Conservation (phyloP, 2,329 filamentous ascomycete genomes). For the Lojkania enalia region DNA sequence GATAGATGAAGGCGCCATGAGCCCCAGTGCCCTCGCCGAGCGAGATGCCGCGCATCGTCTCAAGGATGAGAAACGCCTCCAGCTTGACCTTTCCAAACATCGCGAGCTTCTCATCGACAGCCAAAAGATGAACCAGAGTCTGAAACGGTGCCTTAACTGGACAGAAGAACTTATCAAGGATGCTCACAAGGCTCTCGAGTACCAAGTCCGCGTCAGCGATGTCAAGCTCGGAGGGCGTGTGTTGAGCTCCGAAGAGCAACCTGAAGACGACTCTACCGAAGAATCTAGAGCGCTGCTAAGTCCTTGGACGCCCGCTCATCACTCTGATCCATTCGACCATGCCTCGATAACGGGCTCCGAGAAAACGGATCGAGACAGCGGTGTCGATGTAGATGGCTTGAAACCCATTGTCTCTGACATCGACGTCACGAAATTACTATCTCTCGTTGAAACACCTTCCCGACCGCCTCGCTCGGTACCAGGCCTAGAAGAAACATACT, state of each 20-base stretch:
- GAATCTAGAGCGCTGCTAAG: constrained; percentile 39
- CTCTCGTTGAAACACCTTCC: constrained; percentile 27
- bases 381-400: constrained; percentile 38
- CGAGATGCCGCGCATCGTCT: constrained; percentile 60
- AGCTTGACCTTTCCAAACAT: constrained; percentile 84
- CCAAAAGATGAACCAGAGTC: constrained; percentile 92
- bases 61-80: constrained; percentile 79
- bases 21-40: constrained; percentile 46
- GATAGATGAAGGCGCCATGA: constrained; percentile 54
- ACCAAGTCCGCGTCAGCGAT: constrained; percentile 77
- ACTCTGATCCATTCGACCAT: constrained; percentile 21
- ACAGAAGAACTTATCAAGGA: constrained; percentile 90
- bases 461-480: constrained; percentile 23
- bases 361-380: constrained; percentile 43
- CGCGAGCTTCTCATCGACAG: constrained; percentile 85
- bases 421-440: constrained; percentile 21
- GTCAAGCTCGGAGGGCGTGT: constrained; percentile 81
- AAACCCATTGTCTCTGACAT: constrained; percentile 18
- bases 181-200: constrained; percentile 83
- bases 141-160: constrained; percentile 86
- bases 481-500: constrained; percentile 10
- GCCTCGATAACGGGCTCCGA: constrained; percentile 14
- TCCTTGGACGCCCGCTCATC: constrained; percentile 40
- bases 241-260: constrained; percentile 68
- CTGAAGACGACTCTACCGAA: constrained; percentile 25